Base-by-base conservation (phyloP, 805 yeast species). In the Candida alai region DNA sequence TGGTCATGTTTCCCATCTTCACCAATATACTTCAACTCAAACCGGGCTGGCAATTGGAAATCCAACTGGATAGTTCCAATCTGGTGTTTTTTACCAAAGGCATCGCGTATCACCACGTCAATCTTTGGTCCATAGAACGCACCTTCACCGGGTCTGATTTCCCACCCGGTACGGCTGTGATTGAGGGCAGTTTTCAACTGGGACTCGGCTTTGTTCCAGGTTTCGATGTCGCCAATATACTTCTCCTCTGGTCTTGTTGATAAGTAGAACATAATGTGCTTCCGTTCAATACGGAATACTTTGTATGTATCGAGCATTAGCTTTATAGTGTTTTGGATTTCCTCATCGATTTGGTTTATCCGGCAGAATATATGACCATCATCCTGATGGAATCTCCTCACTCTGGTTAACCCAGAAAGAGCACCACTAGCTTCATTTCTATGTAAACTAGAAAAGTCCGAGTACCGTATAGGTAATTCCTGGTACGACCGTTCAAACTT, bases 111-210 rank as follows among this genome's bases (percentile, higher is more conserved):
- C 34, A 85, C 65, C 28, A 93, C 73, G 57, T 93, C 98, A 41
- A 93, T 87, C 54, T 90, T 90, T 19, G 98, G 98, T 0, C 98
- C 98, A 62, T 93, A 93, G 51, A 83, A 83, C 1, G 93, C 99
- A 21, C 98, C 98, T 57, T 93, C 99, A n/a, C 94, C 96, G 42
- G 79, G 85, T 44, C 88, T 79, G 6, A 85, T 47, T 12, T 70
- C 54, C 94, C 96, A 89, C 10, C 64, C 63, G 11, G 56, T 49
- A n/a, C n/a, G n/a, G 2, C 58, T 46, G 9, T 57, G 48, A 33
- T 80, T 65, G 30, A 93, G 58, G 1, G 85, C 89, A 1, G 55
- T 48, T 19, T 70, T 70, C 39, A 93, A 65, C 34, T 77, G 77
- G 5, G 45, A 25, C 53, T 93, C 98, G 1, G 99, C 98, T 14